phyloP scores from a whole-genome alignment of 805 yeast genomes.

The Zygotorulaspora florentina region DNA sequence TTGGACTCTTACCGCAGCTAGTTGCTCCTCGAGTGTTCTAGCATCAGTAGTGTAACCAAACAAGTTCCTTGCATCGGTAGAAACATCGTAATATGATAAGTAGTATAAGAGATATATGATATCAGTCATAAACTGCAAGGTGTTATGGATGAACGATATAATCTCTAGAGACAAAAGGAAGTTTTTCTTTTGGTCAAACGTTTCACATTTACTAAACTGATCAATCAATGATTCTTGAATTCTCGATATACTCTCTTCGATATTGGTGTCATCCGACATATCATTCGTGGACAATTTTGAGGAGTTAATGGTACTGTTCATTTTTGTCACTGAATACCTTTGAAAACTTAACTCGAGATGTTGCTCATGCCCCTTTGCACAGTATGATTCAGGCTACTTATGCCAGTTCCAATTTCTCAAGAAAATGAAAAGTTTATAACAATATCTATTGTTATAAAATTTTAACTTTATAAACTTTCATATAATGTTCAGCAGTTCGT shows the following conservation, averaged over 20 bases:
- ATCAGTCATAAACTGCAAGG: conserved; percentile 26
- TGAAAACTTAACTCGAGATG: too few species aligned
- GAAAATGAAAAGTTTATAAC: too few species aligned
- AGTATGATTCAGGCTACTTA: too few species aligned
- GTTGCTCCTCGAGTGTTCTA: conserved; percentile 5
- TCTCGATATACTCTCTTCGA: background rate
- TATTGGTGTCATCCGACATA: background rate
- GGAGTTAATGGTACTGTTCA: background rate
- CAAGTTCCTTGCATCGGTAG: background rate
- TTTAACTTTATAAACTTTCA: too few species aligned
- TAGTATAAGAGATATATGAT: conserved; percentile 22
- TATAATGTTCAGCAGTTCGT: too few species aligned
- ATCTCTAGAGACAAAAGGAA: conserved; percentile 18
- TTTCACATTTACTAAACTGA: background rate
- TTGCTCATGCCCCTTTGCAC: too few species aligned
- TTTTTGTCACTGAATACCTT: too few species aligned
- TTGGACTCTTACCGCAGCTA: conserved; percentile 14
- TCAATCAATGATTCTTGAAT: background rate
- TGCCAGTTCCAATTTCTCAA: too few species aligned
- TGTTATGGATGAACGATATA: conserved; percentile 18
- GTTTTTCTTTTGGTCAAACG: conserved; percentile 14
- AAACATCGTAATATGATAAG: conserved; percentile 11
- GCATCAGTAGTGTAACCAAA: conserved; percentile 1
- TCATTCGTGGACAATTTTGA: background rate
- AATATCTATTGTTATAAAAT: too few species aligned